Base-by-base conservation (phyloP, 805 yeast genomes). In the Zygoascus biomembranicola region DNA sequence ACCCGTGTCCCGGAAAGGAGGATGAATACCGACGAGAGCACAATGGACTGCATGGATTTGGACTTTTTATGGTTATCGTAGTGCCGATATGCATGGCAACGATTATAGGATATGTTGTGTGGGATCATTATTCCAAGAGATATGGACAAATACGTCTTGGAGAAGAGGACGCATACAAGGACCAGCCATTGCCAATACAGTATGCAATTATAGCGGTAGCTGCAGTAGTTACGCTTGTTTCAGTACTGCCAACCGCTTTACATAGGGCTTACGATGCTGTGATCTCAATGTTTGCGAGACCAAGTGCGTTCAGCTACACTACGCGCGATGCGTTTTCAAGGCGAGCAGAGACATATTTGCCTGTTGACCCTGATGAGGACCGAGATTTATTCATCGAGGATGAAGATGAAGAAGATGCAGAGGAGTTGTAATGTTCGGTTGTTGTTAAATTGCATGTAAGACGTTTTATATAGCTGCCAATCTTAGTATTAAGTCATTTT, bases 111-210 rank as follows among this genome's bases (percentile, higher is more conserved):
- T 83, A 81, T 78, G 79, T 87, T 64, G 82, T 89, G 20, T 90
- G 86, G 66, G 89, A 86, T 57, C 79, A 84, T 63, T 95, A 95
- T 51, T 81, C 87, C 56, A 80, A 87, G 35, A 75, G 87, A 61
- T 83, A 88, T 66, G 97, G 97, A 16, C 95, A 86, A 66, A 90
- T 90, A 55, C 75, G 95, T 58, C 75, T 90, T 47, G 95, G 89
- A 49, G 89, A 82, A 37, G 89, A 83, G 32, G 61, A 59, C 47
- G 55, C 49, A 2, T 41, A 49, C 42, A 62, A 56, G 19, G 64
- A 59, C 32, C 59, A 58, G 35, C 54, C 60, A 0, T 49, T 49
- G 2, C 56, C 54, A 20, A 48, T 62, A 13, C 59, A 57, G 20
- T 61, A 62, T 28, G 60, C 60, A 8, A 45, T 66, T 2, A 53